phyloP scores from a whole-genome alignment of 176 grass and related monocot species.

The Echinochloa phyllopogon region DNA sequence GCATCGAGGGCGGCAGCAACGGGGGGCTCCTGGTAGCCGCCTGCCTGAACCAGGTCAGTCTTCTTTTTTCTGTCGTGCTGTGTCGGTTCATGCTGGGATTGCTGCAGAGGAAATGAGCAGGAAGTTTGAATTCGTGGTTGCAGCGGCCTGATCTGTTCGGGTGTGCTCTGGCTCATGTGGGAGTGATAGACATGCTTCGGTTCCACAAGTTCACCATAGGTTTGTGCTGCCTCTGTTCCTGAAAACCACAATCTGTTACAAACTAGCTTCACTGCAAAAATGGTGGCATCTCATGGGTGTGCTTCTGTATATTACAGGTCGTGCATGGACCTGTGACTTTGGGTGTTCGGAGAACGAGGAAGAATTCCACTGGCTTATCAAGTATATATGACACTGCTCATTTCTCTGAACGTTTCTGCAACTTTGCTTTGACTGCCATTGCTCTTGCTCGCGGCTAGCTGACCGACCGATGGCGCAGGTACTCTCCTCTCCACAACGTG shows the following conservation, averaged over 20 bases:
- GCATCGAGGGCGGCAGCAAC: conserved; percentile 96
- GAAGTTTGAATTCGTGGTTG: background rate
- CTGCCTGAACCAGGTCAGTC: conserved; percentile 78
- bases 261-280: background rate
- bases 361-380: conserved; percentile 86
- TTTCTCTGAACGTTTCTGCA: background rate
- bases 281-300: background rate
- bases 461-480: conserved; percentile 35
- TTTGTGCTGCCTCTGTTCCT: background rate
- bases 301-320: conserved; percentile 28
- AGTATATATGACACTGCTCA: conserved; percentile 42
- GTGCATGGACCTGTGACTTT: conserved; percentile 87
- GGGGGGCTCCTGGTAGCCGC: conserved; percentile 91
- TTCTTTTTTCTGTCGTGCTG: background rate
- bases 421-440: background rate
- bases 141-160: conserved; percentile 91
- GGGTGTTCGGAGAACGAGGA: conserved; percentile 85
- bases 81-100: background rate
- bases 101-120: background rate
- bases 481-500: conserved; percentile 91
- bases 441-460: background rate
- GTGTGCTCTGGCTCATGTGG: conserved; percentile 85
- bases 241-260: background rate
- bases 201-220: conserved; percentile 99
- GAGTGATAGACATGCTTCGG: conserved; percentile 97